phyloP scores from a whole-genome alignment of 305 asterid genomes.

The Fraxinus sp. region DNA sequence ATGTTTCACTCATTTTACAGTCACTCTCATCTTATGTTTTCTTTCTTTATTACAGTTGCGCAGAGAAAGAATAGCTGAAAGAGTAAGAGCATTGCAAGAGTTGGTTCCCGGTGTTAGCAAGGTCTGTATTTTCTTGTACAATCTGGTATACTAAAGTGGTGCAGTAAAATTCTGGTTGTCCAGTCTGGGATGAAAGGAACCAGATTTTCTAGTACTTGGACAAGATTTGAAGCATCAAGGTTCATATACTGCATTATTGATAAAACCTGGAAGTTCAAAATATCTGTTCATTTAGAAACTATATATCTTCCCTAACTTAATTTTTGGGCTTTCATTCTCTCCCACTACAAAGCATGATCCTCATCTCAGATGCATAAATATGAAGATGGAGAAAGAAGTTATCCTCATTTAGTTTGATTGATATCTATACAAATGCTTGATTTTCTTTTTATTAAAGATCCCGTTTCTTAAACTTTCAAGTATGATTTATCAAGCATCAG shows the following conservation, averaged over 20 bases:
- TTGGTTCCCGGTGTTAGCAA: constrained; percentile 96
- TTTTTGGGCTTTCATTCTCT: not conserved
- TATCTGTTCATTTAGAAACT: not conserved
- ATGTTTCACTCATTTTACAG: not conserved
- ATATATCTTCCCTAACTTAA: not conserved
- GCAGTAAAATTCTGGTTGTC: not conserved
- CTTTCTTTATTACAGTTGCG: constrained; percentile 52
- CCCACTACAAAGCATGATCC: not conserved
- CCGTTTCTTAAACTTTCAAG: not conserved
- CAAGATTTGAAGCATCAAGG: not conserved
- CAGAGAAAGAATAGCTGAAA: constrained; percentile 91
- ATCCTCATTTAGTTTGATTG: not conserved
- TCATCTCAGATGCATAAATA: not conserved
- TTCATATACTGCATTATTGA: not conserved
- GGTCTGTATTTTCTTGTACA: constrained; percentile 48
- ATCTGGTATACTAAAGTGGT: not conserved
- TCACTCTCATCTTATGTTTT: constrained; percentile 4
- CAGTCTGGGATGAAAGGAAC: not conserved
- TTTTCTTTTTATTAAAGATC: constrained; percentile 6
- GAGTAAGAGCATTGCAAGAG: constrained; percentile 95
- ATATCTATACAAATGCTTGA: not conserved
- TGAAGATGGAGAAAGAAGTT: not conserved
- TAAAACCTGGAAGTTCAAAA: not conserved
- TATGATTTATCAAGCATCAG: not conserved
- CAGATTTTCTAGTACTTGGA: not conserved